Percentiles rank a stretch among this genome's conserved stretches.
Evolutionary conservation across 2,329 filamentous ascomycete genomes (phyloP).

Genomic region (Talaromyces sp.): DNA sequence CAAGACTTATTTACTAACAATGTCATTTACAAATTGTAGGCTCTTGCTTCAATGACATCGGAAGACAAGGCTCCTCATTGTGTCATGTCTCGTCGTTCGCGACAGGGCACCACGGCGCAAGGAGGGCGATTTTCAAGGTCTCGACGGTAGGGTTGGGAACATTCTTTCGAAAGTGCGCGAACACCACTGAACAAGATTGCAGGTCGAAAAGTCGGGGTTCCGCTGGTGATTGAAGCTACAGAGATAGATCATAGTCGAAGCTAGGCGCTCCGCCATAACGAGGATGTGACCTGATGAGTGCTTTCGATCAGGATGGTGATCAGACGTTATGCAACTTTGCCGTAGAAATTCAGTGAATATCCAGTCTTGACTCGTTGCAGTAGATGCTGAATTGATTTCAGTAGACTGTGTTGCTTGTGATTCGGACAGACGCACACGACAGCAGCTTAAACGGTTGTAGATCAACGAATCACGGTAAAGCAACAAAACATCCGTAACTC

Average conservation of each 20-base stretch:
- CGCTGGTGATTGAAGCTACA: not conserved
- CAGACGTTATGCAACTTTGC: not conserved
- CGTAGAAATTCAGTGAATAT: not conserved
- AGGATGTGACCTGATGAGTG: not conserved
- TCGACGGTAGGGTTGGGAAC: slow-evolving; percentile 21
- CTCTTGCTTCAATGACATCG: slow-evolving; percentile 81
- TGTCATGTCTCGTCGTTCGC: slow-evolving; percentile 75
- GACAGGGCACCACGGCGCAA: slow-evolving; percentile 49
- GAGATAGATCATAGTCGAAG: not conserved
- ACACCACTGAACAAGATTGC: not conserved
- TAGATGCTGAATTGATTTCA: not conserved
- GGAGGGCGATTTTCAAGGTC: slow-evolving; percentile 34
- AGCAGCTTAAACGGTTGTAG: not conserved
- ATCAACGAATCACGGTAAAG: not conserved
- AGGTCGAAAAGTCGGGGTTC: slow-evolving; percentile 2
- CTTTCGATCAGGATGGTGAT: not conserved
- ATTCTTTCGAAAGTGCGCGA: not conserved
- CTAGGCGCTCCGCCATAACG: not conserved
- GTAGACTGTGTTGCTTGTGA: not conserved
- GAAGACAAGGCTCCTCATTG: slow-evolving; percentile 69
- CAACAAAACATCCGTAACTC: not conserved
- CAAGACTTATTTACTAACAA: not conserved
- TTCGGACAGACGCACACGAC: not conserved
- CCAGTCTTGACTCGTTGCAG: not conserved
- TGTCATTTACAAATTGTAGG: slow-evolving; percentile 35